A percentile compares a stretch with the other conserved stretches of the same genome.
phyloP scores from a whole-genome alignment of 176 grass and related monocot genomes.

The Hsuehochloa calcarea region DNA sequence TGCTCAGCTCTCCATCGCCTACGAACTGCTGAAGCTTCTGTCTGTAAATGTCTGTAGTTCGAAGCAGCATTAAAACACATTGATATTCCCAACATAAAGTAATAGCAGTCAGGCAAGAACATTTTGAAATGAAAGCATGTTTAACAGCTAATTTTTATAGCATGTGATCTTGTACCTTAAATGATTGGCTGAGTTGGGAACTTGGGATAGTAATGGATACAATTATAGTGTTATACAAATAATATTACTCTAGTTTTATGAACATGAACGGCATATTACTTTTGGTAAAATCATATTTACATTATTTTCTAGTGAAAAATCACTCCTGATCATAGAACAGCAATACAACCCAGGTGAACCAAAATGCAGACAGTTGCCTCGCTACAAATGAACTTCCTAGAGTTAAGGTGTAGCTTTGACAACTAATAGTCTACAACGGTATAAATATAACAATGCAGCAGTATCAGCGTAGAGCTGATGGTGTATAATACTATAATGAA shows the following conservation, averaged over 20 bases:
- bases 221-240: background rate
- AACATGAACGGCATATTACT: background rate
- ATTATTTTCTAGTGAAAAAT: background rate
- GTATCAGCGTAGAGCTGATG: background rate
- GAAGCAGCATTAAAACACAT: slow-evolving; percentile 32
- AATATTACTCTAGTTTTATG: background rate
- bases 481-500: background rate
- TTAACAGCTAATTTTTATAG: background rate
- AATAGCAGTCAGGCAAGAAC: background rate
- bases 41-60: slow-evolving; percentile 87
- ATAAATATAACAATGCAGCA: background rate
- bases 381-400: background rate
- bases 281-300: background rate
- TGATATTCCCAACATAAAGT: slow-evolving; percentile 30
- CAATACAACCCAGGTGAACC: slow-evolving; percentile 14
- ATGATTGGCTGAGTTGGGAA: background rate
- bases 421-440: background rate
- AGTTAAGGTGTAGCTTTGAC: slow-evolving; percentile 9
- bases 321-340: background rate
- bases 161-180: background rate
- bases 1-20: slow-evolving; percentile 75
- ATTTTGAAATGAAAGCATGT: background rate
- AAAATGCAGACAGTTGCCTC: slow-evolving; percentile 13
- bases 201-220: background rate
- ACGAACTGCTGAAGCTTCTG: slow-evolving; percentile 97